Percentiles rank a stretch among this genome's conserved stretches.
Conservation (phyloP, 192 early-diverging fungal genomes). For the Linnemannia elongata region DNA sequence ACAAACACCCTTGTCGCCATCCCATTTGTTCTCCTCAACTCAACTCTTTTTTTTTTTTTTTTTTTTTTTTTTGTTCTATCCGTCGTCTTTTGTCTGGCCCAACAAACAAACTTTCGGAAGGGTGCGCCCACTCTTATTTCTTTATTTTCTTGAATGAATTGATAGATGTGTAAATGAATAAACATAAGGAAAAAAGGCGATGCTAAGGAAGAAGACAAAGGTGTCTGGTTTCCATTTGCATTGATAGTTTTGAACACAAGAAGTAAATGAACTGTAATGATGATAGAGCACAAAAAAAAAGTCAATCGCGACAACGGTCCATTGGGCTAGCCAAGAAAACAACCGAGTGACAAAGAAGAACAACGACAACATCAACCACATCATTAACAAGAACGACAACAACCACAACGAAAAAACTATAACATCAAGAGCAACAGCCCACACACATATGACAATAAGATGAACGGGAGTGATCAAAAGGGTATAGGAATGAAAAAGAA, state of each 20-base stretch:
- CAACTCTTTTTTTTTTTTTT: too few relatives aligned
- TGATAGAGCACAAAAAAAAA: not conserved
- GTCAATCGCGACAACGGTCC: not conserved
- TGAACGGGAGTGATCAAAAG: not conserved
- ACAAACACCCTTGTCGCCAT: not conserved
- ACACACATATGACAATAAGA: not conserved
- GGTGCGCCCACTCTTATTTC: not conserved
- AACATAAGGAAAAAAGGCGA: not conserved
- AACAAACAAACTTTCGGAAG: slow-evolving; percentile 11
- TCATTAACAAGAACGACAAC: too few relatives aligned
- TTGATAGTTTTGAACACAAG: not conserved
- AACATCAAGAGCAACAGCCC: not conserved
- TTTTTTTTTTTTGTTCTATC: not conserved
- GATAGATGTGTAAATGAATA: not conserved
- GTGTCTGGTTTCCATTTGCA: not conserved
- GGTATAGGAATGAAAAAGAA: not conserved
- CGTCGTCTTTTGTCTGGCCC: not conserved
- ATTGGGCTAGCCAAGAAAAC: not conserved
- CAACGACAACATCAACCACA: too few relatives aligned
- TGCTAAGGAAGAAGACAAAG: not conserved
- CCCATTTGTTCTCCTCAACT: not conserved
- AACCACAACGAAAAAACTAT: not conserved
- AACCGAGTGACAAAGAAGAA: not conserved
- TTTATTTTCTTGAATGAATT: not conserved
- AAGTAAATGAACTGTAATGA: not conserved